Percentiles rank a stretch among this genome's conserved stretches.
Conservation (phyloP, 345 rosid genomes). For the Lepidium didymum region DNA sequence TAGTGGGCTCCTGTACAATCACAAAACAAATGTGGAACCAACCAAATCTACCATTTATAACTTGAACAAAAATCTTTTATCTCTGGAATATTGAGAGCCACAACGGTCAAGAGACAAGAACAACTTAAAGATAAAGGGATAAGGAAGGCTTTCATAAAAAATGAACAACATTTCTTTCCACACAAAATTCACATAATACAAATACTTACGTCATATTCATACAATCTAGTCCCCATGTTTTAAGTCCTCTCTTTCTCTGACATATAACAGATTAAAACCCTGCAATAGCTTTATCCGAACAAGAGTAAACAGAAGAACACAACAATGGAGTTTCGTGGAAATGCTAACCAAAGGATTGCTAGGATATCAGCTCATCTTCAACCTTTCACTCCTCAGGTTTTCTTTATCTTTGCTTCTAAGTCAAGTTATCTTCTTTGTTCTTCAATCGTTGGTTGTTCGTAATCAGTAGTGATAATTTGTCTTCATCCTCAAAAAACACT, state of each 20-base stretch:
- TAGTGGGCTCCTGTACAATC: not conserved
- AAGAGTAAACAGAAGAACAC: constrained; percentile 3
- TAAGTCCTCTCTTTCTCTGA: constrained; percentile 20
- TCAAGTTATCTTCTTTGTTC: constrained; percentile 6
- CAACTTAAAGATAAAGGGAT: constrained; percentile 28
- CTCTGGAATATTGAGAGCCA: constrained; percentile 30
- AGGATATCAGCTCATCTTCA: constrained; percentile 57
- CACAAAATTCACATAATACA: constrained; percentile 9
- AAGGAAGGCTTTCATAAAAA: constrained; percentile 34
- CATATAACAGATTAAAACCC: not conserved
- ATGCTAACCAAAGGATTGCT: constrained; percentile 52
- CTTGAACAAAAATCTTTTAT: not conserved
- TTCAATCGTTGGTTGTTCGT: not conserved
- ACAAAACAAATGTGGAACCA: not conserved
- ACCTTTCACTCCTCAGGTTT: constrained; percentile 49
- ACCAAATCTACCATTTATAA: not conserved
- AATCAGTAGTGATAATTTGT: not conserved
- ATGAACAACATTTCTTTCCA: constrained; percentile 40
- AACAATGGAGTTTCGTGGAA: constrained; percentile 43
- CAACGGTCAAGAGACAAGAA: constrained; percentile 12
- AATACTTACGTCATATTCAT: constrained; percentile 38
- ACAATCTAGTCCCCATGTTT: constrained; percentile 32
- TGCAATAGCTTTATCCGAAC: not conserved
- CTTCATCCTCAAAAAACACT: not conserved
- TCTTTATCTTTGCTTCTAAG: not conserved